Percentiles rank a stretch among this genome's conserved stretches.
phyloP scores from a whole-genome alignment of 2,329 filamentous ascomycete species.

The Ophiocordyceps unilateralis region DNA sequence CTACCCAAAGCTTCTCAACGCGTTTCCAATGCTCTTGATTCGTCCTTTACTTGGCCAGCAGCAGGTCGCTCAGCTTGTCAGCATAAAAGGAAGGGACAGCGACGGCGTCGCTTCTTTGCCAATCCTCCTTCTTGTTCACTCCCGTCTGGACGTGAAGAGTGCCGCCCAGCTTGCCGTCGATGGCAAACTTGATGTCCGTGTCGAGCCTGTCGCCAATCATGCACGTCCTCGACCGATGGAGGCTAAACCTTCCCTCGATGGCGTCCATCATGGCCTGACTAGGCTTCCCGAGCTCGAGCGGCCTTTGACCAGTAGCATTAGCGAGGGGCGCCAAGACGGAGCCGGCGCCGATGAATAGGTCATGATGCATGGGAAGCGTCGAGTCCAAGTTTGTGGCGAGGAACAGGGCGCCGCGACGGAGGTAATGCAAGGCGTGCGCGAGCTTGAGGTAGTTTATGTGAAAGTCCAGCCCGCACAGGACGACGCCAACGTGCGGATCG shows the following conservation, averaged over 20 bases:
- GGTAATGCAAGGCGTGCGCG: conserved; percentile 68
- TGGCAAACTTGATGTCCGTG: conserved; percentile 90
- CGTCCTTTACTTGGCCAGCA: conserved; percentile 8
- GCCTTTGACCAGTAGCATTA: conserved; percentile 52
- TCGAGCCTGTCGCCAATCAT: conserved; percentile 93
- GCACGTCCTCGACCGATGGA: conserved; percentile 70
- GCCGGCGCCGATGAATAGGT: conserved; percentile 84
- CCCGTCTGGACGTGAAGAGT: conserved; percentile 85
- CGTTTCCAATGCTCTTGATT: conserved; percentile 2
- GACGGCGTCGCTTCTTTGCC: conserved; percentile 49
- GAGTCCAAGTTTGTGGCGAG: conserved; percentile 88
- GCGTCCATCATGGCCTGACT: conserved; percentile 99
- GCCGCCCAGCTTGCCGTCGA: conserved; percentile 78
- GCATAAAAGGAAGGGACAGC: conserved; percentile 71
- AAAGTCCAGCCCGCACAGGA: conserved; percentile 82
- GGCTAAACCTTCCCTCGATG: conserved; percentile 85
- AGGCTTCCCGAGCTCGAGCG: conserved; percentile 75
- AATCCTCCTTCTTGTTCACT: conserved; percentile 71
- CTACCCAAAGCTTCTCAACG: not conserved
- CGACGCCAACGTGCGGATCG: conserved; percentile 77
- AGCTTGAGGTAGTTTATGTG: conserved; percentile 93
- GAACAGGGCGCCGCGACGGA: conserved; percentile 66
- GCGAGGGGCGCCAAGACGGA: conserved; percentile 62
- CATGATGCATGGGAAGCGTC: conserved; percentile 65
- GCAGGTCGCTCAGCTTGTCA: conserved; percentile 66